Base-by-base conservation (phyloP, 345 rosid genomes). In the Brassica nigra region DNA sequence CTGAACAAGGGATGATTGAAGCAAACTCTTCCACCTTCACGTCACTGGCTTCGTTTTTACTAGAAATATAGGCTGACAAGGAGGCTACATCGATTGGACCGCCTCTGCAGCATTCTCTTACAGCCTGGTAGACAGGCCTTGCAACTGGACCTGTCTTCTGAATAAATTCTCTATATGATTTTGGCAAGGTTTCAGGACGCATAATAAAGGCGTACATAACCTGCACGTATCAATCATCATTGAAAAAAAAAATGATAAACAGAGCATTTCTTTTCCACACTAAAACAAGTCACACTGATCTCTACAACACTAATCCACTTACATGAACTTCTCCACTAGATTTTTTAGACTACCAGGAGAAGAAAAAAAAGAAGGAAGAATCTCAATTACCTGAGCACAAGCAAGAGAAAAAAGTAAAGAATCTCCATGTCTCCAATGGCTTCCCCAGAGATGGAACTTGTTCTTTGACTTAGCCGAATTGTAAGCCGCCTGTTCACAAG, bases 131-230 rank as follows among this genome's bases (percentile, higher is more conserved):
- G 8, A 89, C 94, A 72, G 98, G 96, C 4, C 81, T 85, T 27
- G 92, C 90, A 77, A 93, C 97, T 68, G 99, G 99, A 44, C 99
- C 98, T 15, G 99, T 96, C 84, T 93, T 93, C 85, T 93, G 98
- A 80, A 96, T 96, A 67, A 93, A 96, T 78, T 93, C 95, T 80
- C 84, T 91, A 86, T 96, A 96, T 80, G 98, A 84, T 86, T 90
- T 90, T 47, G 98, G 99, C 88, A 96, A 87, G 87, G 95, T 96
- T 87, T 90, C 99, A 6, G 99, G 98, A 44, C 90, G 98, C 98
- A 93, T 91, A 62, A 91, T 86, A 83, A 93, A 93, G 76, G 91
- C 71, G 78, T 93, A 93, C 98, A 93, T 93, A 54, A 93, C 91
- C 99, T 93, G 84, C 71, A 78, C 12, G 16, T 47, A 62, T 20